Conservation (phyloP, 106 monocot genomes). For the Dioscorea dumetorum region DNA sequence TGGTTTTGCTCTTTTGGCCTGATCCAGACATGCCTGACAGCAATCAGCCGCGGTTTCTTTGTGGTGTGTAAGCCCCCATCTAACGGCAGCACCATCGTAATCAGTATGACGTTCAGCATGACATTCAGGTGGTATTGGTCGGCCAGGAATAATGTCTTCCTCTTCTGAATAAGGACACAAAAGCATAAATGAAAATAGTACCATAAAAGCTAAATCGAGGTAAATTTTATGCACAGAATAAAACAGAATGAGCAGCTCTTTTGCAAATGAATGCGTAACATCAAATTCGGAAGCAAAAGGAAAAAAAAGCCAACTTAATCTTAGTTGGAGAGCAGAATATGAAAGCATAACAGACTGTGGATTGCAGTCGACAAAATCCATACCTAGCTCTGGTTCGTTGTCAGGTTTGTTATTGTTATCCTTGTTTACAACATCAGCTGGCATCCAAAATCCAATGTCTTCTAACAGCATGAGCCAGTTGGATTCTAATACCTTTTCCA, state of each 20-base stretch:
- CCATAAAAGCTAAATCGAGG: background rate
- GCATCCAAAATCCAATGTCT: conserved; percentile 78
- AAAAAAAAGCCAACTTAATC: background rate
- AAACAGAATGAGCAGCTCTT: too few relatives aligned
- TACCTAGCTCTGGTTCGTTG: conserved; percentile 64
- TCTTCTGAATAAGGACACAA: conserved; percentile 13
- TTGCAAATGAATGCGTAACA: too few relatives aligned
- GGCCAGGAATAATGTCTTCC: conserved; percentile 53
- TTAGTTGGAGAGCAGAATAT: background rate
- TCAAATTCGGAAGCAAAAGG: background rate
- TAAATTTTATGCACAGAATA: background rate
- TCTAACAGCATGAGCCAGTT: conserved; percentile 65
- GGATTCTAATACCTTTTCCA: conserved; percentile 43
- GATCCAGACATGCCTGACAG: conserved; percentile 73
- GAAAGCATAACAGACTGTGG: background rate
- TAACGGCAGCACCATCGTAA: conserved; percentile 68
- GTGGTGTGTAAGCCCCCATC: conserved; percentile 66
- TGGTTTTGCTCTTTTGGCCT: conserved; percentile 48
- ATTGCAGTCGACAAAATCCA: background rate
- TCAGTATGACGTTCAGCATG: conserved; percentile 67
- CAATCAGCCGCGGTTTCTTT: conserved; percentile 79
- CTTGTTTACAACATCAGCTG: conserved; percentile 47
- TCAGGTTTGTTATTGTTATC: conserved; percentile 60
- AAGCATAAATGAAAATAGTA: background rate
- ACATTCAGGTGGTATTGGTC: conserved; percentile 46